Evolutionary conservation across 176 grass and related monocot species (phyloP).

Genomic region (Tuctoria greenei): DNA sequence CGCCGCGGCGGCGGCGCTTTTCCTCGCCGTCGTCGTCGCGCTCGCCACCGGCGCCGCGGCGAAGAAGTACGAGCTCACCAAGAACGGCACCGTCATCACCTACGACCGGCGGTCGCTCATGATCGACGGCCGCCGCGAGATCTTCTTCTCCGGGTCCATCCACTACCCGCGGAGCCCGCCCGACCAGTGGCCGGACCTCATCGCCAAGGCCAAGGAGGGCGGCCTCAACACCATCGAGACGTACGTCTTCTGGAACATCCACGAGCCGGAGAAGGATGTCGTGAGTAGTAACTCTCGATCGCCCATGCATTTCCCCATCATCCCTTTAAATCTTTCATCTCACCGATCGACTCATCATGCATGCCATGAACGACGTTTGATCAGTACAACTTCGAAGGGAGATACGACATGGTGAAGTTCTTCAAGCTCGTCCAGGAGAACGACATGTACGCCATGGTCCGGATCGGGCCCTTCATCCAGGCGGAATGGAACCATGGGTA

Average conservation of each 20-base stretch:
- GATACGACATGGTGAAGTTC: constrained; percentile 68
- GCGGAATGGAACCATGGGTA: constrained; percentile 97
- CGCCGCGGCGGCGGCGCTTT: background rate
- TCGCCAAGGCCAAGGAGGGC: constrained; percentile 67
- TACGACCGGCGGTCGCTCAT: constrained; percentile 81
- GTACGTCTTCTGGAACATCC: constrained; percentile 88
- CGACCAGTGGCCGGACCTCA: constrained; percentile 60
- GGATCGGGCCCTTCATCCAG: constrained; percentile 88
- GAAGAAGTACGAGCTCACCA: background rate
- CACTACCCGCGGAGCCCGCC: constrained; percentile 82
- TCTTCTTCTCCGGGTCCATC: constrained; percentile 83
- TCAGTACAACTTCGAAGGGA: constrained; percentile 80
- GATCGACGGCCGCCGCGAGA: constrained; percentile 64
- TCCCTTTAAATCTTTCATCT: no score
- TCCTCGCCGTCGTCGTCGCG: background rate
- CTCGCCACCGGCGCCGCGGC: background rate
- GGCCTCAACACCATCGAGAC: constrained; percentile 76
- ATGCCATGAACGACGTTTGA: no score
- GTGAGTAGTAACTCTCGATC: constrained; percentile 3
- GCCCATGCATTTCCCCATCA: background rate
- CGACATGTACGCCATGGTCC: constrained; percentile 56
- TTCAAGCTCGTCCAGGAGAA: constrained; percentile 67
- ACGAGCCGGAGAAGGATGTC: constrained; percentile 57
- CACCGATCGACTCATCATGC: no score
- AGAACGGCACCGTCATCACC: constrained; percentile 30